Conservation (phyloP, 2,329 filamentous ascomycete genomes). For the Fusarium tricinctum region DNA sequence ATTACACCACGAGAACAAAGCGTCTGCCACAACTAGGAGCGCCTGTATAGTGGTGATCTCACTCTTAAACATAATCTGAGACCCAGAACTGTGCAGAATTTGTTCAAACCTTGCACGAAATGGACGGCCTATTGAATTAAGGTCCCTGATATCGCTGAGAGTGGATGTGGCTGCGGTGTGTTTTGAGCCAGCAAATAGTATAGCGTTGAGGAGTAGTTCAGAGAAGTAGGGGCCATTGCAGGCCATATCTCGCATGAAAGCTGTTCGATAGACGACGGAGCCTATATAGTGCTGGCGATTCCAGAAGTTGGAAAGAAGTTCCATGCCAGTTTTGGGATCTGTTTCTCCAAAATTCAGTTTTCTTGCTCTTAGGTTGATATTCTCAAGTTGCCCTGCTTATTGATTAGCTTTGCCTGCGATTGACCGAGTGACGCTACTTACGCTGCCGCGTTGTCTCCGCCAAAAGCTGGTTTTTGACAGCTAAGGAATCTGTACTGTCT, state of each 20-base stretch:
- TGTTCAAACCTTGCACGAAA: constrained; percentile 25
- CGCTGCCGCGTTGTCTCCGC: constrained; percentile 38
- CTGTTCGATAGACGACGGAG: constrained; percentile 64
- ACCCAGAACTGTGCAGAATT: neutral
- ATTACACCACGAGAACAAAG: constrained; percentile 13
- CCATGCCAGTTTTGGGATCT: constrained; percentile 63
- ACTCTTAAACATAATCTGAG: constrained; percentile 9
- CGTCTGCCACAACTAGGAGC: neutral
- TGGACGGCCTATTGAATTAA: constrained; percentile 4
- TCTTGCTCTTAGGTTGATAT: constrained; percentile 7
- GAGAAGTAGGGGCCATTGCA: constrained; percentile 69
- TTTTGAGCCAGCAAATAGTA: constrained; percentile 58
- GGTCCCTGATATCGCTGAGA: neutral
- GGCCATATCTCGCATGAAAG: constrained; percentile 68
- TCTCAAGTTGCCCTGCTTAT: constrained; percentile 4
- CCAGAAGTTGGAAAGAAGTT: constrained; percentile 66
- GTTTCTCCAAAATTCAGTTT: constrained; percentile 4
- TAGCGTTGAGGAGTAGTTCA: constrained; percentile 67
- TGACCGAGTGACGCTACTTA: neutral
- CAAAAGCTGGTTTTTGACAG: constrained; percentile 30
- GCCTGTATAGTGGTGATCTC: constrained; percentile 24
- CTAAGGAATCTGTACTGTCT: accelerated
- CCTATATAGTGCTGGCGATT: constrained; percentile 65
- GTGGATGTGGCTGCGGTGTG: neutral
- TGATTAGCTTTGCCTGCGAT: constrained; percentile 26